Percentiles rank a stretch among this genome's conserved stretches.
Evolutionary conservation across 2,329 filamentous ascomycete species (phyloP).

Genomic region (Phialophora tarda): DNA sequence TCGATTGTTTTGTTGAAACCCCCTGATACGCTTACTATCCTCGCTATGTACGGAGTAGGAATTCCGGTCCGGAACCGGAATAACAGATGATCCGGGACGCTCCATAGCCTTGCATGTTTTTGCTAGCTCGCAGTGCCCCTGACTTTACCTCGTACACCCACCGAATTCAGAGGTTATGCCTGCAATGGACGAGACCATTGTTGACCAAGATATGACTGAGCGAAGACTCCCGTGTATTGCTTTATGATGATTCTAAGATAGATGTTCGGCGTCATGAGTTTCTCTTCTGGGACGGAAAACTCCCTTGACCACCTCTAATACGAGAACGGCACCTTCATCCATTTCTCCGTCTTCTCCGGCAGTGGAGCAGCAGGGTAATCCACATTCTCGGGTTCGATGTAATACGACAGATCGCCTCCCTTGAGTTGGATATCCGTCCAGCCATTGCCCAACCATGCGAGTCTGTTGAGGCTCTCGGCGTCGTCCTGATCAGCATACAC

Average conservation of each 20-base stretch:
- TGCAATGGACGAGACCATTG: no score
- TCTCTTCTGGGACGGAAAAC: no score
- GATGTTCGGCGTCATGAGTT: no score
- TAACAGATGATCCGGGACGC: background rate
- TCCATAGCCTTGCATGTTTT: no score
- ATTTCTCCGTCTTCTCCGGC: background rate
- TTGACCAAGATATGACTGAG: no score
- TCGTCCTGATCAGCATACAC: slow-evolving; percentile 23
- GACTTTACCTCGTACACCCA: no score
- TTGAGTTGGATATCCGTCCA: slow-evolving; percentile 1
- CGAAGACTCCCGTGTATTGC: no score
- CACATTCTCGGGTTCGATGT: slow-evolving; percentile 1
- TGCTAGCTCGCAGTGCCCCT: no score
- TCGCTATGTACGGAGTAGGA: background rate
- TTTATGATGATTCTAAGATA: no score
- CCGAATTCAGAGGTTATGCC: no score
- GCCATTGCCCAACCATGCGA: slow-evolving; percentile 42
- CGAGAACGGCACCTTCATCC: no score
- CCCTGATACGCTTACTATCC: background rate
- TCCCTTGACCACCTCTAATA: no score
- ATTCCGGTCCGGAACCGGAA: background rate
- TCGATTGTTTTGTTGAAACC: background rate
- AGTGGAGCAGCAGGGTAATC: background rate
- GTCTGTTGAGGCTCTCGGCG: slow-evolving; percentile 40
- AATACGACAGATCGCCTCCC: background rate